Conservation (phyloP, 164 flowering plant species). For the Vitis labrusca region DNA sequence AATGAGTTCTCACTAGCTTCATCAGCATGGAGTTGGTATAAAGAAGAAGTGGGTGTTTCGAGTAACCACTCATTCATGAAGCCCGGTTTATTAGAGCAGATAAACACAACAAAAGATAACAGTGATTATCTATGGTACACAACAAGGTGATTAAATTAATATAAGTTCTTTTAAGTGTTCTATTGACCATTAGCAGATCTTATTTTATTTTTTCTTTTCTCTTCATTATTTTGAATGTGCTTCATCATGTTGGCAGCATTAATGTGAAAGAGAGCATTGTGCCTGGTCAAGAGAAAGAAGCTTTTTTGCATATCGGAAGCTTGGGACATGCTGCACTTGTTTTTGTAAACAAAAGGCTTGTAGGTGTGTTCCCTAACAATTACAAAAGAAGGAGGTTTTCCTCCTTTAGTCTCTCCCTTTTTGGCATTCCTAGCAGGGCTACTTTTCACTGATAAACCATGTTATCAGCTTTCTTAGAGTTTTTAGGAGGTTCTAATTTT, state of each 20-base stretch:
- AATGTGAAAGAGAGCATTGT: conserved; percentile 18
- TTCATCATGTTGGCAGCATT: conserved; percentile 26
- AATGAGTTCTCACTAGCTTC: conserved; percentile 16
- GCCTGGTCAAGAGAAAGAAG: conserved; percentile 24
- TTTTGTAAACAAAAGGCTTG: conserved; percentile 43
- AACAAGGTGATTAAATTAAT: conserved; percentile 33
- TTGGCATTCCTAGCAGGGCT: background rate
- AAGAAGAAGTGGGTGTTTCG: conserved; percentile 42
- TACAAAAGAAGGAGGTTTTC: background rate
- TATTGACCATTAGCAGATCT: background rate
- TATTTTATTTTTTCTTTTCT: background rate
- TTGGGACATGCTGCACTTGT: conserved; percentile 62
- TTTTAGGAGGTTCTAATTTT: background rate
- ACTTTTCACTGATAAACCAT: too few species aligned
- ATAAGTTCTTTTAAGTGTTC: background rate
- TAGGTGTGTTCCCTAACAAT: conserved; percentile 10
- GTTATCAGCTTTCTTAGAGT: background rate
- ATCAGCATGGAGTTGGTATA: conserved; percentile 44
- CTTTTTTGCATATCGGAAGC: conserved; percentile 36
- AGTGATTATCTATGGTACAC: conserved; percentile 72
- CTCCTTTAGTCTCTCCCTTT: background rate
- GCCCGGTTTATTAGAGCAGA: conserved; percentile 58
- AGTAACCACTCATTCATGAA: conserved; percentile 37
- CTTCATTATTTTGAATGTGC: background rate
- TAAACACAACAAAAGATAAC: conserved; percentile 60